These are phyloP conservation scores for Phylloporus sp. DNA, from an alignment of 768 basidiomycete genomes.

Conservation along the genomic window DNA sequence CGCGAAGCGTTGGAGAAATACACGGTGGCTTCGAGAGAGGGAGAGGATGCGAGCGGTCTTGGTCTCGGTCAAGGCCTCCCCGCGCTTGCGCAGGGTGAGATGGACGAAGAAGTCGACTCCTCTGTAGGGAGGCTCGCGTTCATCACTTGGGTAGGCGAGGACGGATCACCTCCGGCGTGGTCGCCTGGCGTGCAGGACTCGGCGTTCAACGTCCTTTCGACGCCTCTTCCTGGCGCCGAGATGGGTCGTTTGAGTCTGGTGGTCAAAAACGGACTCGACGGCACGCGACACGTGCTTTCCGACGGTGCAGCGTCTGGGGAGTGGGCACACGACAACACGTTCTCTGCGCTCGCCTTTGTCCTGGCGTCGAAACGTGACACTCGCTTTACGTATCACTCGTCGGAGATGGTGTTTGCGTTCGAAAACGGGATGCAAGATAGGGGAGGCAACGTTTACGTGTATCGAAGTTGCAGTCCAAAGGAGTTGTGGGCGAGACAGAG, in stretches of 20 bases:
- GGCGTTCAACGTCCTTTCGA: slow-evolving; percentile 59
- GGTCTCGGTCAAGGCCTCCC: slow-evolving; percentile 69
- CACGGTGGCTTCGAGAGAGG: slow-evolving; percentile 56
- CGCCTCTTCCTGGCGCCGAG: slow-evolving; percentile 55
- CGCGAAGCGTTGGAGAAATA: slow-evolving; percentile 84
- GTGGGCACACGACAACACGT: slow-evolving; percentile 82
- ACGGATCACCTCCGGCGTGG: slow-evolving; percentile 46
- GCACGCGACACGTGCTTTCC: slow-evolving; percentile 52
- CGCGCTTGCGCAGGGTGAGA: slow-evolving; percentile 80
- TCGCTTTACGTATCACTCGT: slow-evolving; percentile 75
- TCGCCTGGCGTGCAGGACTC: slow-evolving; percentile 30
- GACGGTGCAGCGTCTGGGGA: slow-evolving; percentile 26
- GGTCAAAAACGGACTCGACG: slow-evolving; percentile 71
- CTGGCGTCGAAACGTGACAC: slow-evolving; percentile 89
- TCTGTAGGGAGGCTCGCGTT: slow-evolving; percentile 61
- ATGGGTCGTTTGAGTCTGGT: slow-evolving; percentile 41
- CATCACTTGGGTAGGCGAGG: slow-evolving; percentile 60
- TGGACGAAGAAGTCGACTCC: slow-evolving; percentile 85
- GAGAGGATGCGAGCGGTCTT: slow-evolving; percentile 55
- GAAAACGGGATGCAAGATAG: slow-evolving; percentile 66
- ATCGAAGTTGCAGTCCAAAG: slow-evolving; percentile 49
- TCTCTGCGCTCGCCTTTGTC: slow-evolving; percentile 87
- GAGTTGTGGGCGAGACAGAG: slow-evolving; percentile 74
- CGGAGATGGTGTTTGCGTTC: slow-evolving; percentile 66
- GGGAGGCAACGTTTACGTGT: slow-evolving; percentile 84